Percentiles rank a stretch among this genome's conserved stretches.
Evolutionary conservation across 2,329 filamentous ascomycete species (phyloP).

Genomic region (Trichoderma polysporum): DNA sequence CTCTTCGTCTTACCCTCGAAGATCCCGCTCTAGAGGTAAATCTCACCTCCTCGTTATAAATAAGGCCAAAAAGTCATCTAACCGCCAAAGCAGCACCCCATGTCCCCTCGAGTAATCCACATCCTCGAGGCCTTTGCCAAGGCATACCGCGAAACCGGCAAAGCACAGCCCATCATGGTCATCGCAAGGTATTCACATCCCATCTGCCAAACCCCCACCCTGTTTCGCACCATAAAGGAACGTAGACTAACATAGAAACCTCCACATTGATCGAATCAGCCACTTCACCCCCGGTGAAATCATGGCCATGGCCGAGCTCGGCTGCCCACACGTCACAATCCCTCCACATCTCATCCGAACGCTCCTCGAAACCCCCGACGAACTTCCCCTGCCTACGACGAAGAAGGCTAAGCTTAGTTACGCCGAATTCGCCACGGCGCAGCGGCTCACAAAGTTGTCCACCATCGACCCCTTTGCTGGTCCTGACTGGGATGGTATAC

Average conservation of each 20-base stretch:
- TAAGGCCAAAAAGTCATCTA: neutral
- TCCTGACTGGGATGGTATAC: constrained; percentile 37
- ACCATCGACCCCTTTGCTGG: constrained; percentile 41
- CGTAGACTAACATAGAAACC: neutral
- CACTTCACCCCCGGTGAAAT: constrained; percentile 24
- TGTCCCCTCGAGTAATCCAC: constrained; percentile 25
- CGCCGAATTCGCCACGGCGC: constrained; percentile 29
- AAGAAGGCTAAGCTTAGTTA: constrained; percentile 19
- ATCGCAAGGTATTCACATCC: constrained; percentile 23
- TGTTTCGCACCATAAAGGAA: no score
- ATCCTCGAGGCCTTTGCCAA: constrained; percentile 23
- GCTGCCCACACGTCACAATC: constrained; percentile 27
- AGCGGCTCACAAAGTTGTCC: constrained; percentile 34
- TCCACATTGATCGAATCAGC: constrained; percentile 6
- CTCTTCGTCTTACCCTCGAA: constrained; percentile 12
- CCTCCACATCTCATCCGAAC: constrained; percentile 18
- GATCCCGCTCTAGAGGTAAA: constrained; percentile 25
- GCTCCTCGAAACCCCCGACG: constrained; percentile 24
- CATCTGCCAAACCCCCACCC: neutral
- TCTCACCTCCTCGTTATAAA: neutral
- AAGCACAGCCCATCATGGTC: constrained; percentile 25
- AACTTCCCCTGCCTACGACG: neutral
- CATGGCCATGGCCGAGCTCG: constrained; percentile 24
- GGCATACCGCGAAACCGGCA: constrained; percentile 22
- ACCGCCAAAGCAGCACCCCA: constrained; percentile 20